Evolutionary conservation across 2,329 filamentous ascomycete species (phyloP), one percentile per base, ranked within the genome.

Genomic region (Apiospora arundinis): DNA sequence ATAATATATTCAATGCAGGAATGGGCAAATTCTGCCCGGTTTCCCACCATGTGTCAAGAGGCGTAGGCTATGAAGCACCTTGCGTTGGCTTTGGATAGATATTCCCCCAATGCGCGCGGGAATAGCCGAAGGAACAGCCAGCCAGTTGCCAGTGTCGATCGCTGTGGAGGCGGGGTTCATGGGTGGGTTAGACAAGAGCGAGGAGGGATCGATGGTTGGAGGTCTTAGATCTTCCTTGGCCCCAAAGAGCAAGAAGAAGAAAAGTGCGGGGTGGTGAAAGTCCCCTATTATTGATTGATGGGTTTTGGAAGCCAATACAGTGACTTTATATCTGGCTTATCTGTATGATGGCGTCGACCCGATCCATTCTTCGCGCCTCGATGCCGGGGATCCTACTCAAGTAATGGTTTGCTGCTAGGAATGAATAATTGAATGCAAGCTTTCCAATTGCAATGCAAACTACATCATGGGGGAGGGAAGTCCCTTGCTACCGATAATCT

Each of bases 131-230:
- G 21, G 56, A n/a, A n/a, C 32, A 40, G 32, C 7, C 56, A 63
- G 56, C 28, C 11, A 56, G 14, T 63, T 40, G 56, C 28, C 11
- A 56, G 14, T 63, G 56, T 63, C 21, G 56, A 63, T 63, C 56
- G n/a, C 28, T 40, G 56, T 40, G 56, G 56, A 63, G 56, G 56
- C 56, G 56, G 56, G 56, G 56, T 63, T 63, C 6, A n/a, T 56
- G 49, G 16, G 28, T 60, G 18, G 52, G 25, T 45, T 45, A 16
- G 42, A 45, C 16, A 45, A 14, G 42, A 45, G 40, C 4, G 11
- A 56, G 25, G 52, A 8, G 52, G 28, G 21, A n/a, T 18, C 11
- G 32, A 32, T 37, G 18, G 40, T 37, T 18, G 32, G n/a, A 28
- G 16, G 52, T 52, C 49, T 52, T 14, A 14, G 49, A 52, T 28